These are phyloP conservation scores for Phytophthora litchii DNA, from an alignment of 352 stramenopile species.

Conservation along the genomic window DNA sequence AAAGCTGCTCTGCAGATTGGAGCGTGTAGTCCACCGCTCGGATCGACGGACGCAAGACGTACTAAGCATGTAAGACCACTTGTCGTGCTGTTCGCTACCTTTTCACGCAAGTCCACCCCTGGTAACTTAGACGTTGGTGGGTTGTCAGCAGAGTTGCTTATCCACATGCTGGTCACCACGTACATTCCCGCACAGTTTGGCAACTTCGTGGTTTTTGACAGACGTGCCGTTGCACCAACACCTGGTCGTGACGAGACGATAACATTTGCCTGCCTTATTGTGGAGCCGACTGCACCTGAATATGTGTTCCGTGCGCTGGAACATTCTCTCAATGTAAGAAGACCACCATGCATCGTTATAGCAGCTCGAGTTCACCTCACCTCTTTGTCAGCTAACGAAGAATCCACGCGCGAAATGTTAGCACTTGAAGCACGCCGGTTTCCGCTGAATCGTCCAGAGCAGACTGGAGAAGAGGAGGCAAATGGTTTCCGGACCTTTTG, in stretches of 20 bases:
- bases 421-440: slow-evolving; percentile 43
- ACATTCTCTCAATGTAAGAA: slow-evolving; percentile 88
- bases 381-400: slow-evolving; percentile 13
- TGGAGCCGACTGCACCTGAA: slow-evolving; percentile 41
- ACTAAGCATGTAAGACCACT: slow-evolving; percentile 84
- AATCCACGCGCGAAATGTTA: slow-evolving; percentile 14
- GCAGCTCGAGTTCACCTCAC: slow-evolving; percentile 40
- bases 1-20: slow-evolving; percentile 70
- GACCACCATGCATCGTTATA: slow-evolving; percentile 84
- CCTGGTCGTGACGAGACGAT: slow-evolving; percentile 53
- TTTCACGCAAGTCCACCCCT: slow-evolving; percentile 79
- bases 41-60: slow-evolving; percentile 57
- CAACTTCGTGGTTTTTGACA: slow-evolving; percentile 90
- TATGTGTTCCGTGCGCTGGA: slow-evolving; percentile 83
- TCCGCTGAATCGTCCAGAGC: slow-evolving; percentile 84
- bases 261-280: slow-evolving; percentile 51
- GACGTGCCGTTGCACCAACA: slow-evolving; percentile 58
- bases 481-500: slow-evolving; percentile 92
- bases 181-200: slow-evolving; percentile 93
- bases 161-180: slow-evolving; percentile 93
- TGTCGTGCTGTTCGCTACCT: slow-evolving; percentile 91
- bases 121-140: slow-evolving; percentile 88
- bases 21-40: slow-evolving; percentile 66
- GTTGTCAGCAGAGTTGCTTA: slow-evolving; percentile 82
- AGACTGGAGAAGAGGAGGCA: slow-evolving; percentile 89